Percentiles rank a stretch among this genome's conserved stretches.
These are phyloP conservation scores for Nymphaea thermarum DNA, from an alignment of 164 flowering plant species.

Conservation along the genomic window DNA sequence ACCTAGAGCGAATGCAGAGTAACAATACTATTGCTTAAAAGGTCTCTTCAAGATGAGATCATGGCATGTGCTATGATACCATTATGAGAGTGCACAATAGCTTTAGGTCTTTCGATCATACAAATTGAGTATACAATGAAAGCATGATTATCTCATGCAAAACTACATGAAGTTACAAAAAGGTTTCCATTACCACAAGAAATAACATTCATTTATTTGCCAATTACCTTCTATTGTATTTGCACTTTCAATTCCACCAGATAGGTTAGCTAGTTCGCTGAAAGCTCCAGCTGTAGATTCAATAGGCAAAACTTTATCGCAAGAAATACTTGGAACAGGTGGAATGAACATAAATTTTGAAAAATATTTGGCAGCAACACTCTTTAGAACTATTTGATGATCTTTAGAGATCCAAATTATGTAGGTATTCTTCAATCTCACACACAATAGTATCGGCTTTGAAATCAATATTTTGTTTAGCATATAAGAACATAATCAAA, in stretches of 20 bases:
- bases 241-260: slow-evolving; percentile 16
- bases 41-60: not conserved
- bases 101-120: slow-evolving; percentile 99
- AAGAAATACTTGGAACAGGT: slow-evolving; percentile 26
- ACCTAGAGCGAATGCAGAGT: not conserved
- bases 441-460: no score
- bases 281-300: slow-evolving; percentile 13
- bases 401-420: slow-evolving; percentile 80
- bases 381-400: slow-evolving; percentile 59
- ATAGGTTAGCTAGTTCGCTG: slow-evolving; percentile 13
- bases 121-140: slow-evolving; percentile 92
- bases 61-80: slow-evolving; percentile 76
- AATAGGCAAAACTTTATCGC: slow-evolving; percentile 13
- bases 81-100: slow-evolving; percentile 87
- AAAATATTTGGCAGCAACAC: slow-evolving; percentile 55
- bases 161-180: not conserved
- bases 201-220: no score
- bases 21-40: not conserved
- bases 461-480: no score
- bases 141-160: slow-evolving; percentile 65
- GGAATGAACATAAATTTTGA: slow-evolving; percentile 64
- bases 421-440: no score
- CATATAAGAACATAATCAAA: no score
- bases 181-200: not conserved
- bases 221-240: slow-evolving; percentile 26